Conservation (phyloP, 1,284 basidiomycete species). For the Moniliella sp. region DNA sequence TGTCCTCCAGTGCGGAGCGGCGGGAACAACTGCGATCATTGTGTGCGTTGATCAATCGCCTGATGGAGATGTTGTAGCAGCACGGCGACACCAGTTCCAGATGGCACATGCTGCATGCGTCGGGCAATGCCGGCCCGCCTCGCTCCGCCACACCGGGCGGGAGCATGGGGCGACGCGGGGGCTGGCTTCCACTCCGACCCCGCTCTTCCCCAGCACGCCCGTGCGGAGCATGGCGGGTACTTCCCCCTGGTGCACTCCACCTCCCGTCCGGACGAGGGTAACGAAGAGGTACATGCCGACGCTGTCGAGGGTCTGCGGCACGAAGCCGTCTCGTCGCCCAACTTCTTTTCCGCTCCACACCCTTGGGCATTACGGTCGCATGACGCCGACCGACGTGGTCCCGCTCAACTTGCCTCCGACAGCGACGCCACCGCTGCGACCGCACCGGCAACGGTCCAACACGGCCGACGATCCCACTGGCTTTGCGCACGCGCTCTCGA, state of each 20-base stretch:
- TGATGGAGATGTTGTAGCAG: constrained; percentile 44
- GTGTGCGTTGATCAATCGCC: constrained; percentile 65
- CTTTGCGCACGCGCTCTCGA: no score
- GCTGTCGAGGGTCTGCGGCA: constrained; percentile 2
- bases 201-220: constrained; percentile 21
- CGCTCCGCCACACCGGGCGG: constrained; percentile 16
- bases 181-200: constrained; percentile 10
- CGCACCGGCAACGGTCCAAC: no score
- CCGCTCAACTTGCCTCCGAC: no score
- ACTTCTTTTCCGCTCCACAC: constrained; percentile 37
- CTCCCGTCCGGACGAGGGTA: constrained; percentile 8
- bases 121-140: constrained; percentile 2
- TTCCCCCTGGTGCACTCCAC: constrained; percentile 16
- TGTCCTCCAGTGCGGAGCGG: constrained; percentile 69
- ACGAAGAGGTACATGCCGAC: constrained; percentile 10
- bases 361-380: no score
- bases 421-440: no score
- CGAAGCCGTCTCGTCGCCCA: not conserved
- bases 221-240: constrained; percentile 6
- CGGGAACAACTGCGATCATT: constrained; percentile 85
- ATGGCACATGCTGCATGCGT: not conserved
- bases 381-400: no score
- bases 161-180: constrained; percentile 11
- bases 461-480: no score
- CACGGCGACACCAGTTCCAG: constrained; percentile 5